phyloP scores from a whole-genome alignment of 2,329 filamentous ascomycete species.

The Anthostomella pinea region DNA sequence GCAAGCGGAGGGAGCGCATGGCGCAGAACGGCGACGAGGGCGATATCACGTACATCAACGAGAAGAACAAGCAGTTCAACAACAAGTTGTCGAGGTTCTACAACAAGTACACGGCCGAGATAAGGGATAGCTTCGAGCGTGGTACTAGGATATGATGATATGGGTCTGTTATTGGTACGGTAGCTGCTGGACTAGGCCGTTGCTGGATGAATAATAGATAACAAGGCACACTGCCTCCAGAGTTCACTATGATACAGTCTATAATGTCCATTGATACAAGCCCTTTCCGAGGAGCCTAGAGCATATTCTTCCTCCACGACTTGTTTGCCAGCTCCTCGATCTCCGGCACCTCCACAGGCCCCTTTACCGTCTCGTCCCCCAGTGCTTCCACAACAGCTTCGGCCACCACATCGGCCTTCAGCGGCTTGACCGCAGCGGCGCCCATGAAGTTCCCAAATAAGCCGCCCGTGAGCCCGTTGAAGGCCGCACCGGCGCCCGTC shows the following conservation, averaged over 20 bases:
- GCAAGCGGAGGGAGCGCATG: conserved; percentile 80
- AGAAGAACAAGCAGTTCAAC: conserved; percentile 99
- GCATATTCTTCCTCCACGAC: conserved; percentile 87
- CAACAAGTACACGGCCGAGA: conserved; percentile 97
- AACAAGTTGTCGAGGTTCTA: conserved; percentile 94
- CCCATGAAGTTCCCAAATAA: conserved; percentile 76
- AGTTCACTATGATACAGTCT: conserved; percentile 26
- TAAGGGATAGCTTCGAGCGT: conserved; percentile 94
- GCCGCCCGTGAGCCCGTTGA: conserved; percentile 76
- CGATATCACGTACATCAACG: conserved; percentile 98
- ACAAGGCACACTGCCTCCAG: conserved; percentile 13
- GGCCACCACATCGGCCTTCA: conserved; percentile 83
- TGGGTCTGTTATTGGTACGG: too few species aligned
- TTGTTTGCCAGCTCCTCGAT: conserved; percentile 80
- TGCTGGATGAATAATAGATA: conserved; percentile 11
- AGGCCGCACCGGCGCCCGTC: conserved; percentile 68
- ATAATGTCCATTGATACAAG: conserved; percentile 19
- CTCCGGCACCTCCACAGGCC: conserved; percentile 72
- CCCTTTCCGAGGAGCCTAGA: conserved; percentile 44
- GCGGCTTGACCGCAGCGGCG: conserved; percentile 76
- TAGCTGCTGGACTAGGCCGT: too few species aligned
- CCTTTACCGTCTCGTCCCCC: conserved; percentile 67
- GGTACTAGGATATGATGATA: conserved; percentile 89
- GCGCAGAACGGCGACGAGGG: conserved; percentile 77
- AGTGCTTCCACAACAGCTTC: conserved; percentile 88